Conservation (phyloP, 257 asterid species). For the Jacaranda copaia region DNA sequence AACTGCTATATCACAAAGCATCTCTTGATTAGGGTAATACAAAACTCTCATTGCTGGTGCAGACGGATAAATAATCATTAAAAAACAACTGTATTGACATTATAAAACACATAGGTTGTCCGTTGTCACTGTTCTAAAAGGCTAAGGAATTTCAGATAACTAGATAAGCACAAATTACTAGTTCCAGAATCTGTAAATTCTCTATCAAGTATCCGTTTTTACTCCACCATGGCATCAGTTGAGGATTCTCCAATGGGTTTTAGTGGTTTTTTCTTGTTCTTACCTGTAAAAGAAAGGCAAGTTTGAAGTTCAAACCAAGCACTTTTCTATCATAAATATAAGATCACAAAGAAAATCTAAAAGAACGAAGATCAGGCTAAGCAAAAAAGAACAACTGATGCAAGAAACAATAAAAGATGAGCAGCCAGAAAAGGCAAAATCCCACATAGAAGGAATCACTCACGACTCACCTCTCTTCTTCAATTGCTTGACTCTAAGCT, state of each 20-base stretch:
- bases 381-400: background rate
- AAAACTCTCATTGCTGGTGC: background rate
- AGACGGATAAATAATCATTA: background rate
- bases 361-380: background rate
- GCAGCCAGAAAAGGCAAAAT: background rate
- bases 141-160: constrained; percentile 20
- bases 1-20: background rate
- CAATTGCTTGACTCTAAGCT: constrained; percentile 56
- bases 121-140: background rate
- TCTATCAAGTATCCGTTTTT: background rate
- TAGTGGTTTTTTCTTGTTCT: constrained; percentile 47
- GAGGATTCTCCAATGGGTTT: constrained; percentile 51
- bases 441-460: background rate
- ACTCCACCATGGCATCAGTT: constrained; percentile 70
- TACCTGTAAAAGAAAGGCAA: constrained; percentile 50
- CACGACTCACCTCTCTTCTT: constrained; percentile 60
- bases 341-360: background rate
- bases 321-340: background rate
- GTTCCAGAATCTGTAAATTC: background rate
- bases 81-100: constrained; percentile 25
- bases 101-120: background rate
- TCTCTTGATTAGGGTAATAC: constrained; percentile 14
- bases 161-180: constrained; percentile 2
- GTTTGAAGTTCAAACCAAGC: background rate
- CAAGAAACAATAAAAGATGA: background rate